phyloP scores from a whole-genome alignment of 2,329 filamentous ascomycete genomes.

The Verticillium dahliae region DNA sequence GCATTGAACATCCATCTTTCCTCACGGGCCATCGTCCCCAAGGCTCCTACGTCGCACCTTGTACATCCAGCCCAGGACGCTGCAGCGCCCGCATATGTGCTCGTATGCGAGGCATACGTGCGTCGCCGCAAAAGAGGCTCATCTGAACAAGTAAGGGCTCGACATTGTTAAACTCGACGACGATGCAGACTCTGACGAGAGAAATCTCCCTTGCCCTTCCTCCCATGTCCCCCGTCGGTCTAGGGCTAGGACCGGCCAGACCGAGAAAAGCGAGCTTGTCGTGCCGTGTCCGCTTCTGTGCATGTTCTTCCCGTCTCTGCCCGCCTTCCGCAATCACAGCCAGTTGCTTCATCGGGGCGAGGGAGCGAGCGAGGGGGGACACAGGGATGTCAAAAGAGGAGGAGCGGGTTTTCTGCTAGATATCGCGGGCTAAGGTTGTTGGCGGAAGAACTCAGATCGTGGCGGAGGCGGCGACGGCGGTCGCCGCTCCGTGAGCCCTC shows the following conservation, averaged over 20 bases:
- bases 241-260: no score
- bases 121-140: conserved; percentile 15
- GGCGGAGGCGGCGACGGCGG: neutral
- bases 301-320: neutral
- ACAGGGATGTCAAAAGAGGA: neutral
- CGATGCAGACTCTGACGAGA: neutral
- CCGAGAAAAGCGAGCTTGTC: neutral
- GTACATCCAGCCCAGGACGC: conserved; percentile 6
- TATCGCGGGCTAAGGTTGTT: neutral
- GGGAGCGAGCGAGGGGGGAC: neutral
- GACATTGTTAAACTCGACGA: neutral
- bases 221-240: neutral
- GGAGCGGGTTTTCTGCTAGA: neutral
- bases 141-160: neutral
- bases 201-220: neutral
- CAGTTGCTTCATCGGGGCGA: neutral
- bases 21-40: neutral
- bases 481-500: neutral
- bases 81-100: conserved; percentile 16
- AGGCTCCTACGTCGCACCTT: neutral
- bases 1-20: neutral
- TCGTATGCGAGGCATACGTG: conserved; percentile 33
- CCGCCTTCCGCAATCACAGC: neutral
- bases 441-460: neutral
- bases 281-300: neutral